Base-by-base conservation (phyloP, 2,329 filamentous ascomycete genomes). In the Pseudopyrenochaeta lycopersici region DNA sequence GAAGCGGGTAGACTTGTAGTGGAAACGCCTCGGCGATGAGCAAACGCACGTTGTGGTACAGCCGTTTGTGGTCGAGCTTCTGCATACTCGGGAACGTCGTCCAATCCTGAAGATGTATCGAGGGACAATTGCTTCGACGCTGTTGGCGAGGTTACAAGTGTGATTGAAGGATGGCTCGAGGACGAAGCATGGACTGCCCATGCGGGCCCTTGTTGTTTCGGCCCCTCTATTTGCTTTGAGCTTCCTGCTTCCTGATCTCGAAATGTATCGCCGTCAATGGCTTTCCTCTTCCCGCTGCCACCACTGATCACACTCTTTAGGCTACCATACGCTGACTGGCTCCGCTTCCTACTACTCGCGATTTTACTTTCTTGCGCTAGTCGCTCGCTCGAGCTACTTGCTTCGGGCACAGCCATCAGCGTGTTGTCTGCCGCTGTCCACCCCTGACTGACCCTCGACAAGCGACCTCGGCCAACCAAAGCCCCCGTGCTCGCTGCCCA, bases 391-490 rank as follows among this genome's bases (percentile, higher is more conserved):
- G 77, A 78, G 42, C 77, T 79, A 61, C 77, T 80, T 5, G 73
- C 78, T 67, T 82, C 80, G 7, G 79, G 78, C 40, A 82, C 79
- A 30, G 76, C 77, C 47, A 78, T 79, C 48, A 82, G 64, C 7
- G 77, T 77, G 40, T 76, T 75, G 43, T 76, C 74, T 38, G 65
- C 64, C 7, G 70, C 66, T 39, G 68, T 57, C 73, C 73, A 74
- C 7, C 68, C 72, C 43, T 71, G 72, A 32, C 65, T 66, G 21
- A 70, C 57, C 30, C 70, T 64, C 21, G 70, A 63, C 46, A 75
- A 56, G 17, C 70, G 65, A 7, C 72, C 68, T 54, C 70, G 63
- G 49, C 71, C 71, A 20, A 56, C 66, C 27, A 75, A 45, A 9
- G 66, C 60, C 42, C 64, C 67, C 51, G 68, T 69, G 43, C 66